Percentiles rank a stretch among this genome's conserved stretches.
Conservation (phyloP, 192 early-diverging fungal species). For the Diversispora eburnea region DNA sequence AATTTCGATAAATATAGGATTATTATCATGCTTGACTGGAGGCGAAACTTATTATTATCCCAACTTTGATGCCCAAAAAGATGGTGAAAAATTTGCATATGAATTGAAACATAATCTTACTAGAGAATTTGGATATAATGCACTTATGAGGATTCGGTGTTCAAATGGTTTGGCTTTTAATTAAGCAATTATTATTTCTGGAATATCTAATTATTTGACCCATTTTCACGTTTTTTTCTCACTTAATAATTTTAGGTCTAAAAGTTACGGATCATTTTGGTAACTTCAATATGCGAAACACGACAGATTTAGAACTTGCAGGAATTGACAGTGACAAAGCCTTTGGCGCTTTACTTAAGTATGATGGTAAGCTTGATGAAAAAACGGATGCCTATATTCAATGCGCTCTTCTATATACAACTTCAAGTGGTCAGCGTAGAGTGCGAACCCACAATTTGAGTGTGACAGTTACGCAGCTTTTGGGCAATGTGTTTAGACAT, state of each 20-base stretch:
- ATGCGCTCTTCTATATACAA: constrained; percentile 92
- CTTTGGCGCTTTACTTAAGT: constrained; percentile 75
- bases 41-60: constrained; percentile 82
- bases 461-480: constrained; percentile 65
- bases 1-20: constrained; percentile 39
- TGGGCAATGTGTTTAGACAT: constrained; percentile 82
- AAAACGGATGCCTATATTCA: constrained; percentile 82
- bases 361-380: constrained; percentile 89
- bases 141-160: constrained; percentile 79
- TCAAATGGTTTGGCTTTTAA: constrained; percentile 65
- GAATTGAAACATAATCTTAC: constrained; percentile 70
- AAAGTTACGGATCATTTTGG: constrained; percentile 85
- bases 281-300: constrained; percentile 90
- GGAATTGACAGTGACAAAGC: constrained; percentile 84
- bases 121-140: constrained; percentile 84
- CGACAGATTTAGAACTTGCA: constrained; percentile 88
- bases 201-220: neutral
- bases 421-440: constrained; percentile 77
- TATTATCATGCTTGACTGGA: constrained; percentile 78
- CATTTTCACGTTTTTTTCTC: neutral
- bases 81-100: constrained; percentile 67
- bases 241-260: constrained; percentile 45
- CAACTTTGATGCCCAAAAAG: constrained; percentile 71
- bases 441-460: constrained; percentile 90
- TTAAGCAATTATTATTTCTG: neutral